Conservation (phyloP, 78 protist genomes). For the Creolimax fragrantissima region DNA sequence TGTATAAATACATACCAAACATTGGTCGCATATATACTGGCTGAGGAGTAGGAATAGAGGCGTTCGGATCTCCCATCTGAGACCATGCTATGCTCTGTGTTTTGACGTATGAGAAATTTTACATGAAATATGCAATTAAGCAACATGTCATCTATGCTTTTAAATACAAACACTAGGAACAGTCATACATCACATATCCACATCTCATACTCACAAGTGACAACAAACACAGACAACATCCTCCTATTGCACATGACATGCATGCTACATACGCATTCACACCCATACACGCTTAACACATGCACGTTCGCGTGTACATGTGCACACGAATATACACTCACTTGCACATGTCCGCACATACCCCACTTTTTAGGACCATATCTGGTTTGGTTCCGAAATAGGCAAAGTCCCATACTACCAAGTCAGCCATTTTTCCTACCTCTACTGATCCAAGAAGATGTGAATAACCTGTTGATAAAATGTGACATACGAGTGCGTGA, state of each 20-base stretch:
- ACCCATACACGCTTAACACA: too few relatives aligned
- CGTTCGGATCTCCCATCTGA: conserved; percentile 11
- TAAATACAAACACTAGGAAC: too few relatives aligned
- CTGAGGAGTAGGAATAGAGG: not conserved
- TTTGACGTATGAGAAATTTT: too few relatives aligned
- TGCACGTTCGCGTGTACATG: too few relatives aligned
- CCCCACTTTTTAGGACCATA: not conserved
- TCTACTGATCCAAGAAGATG: not conserved
- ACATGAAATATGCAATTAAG: too few relatives aligned
- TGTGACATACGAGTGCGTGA: too few relatives aligned
- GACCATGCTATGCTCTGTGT: not conserved
- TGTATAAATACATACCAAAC: not conserved
- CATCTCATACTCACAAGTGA: too few relatives aligned
- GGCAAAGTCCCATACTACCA: not conserved
- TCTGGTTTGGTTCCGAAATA: not conserved
- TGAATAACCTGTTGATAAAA: not conserved
- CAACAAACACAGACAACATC: too few relatives aligned
- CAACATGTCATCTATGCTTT: too few relatives aligned
- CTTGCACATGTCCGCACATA: not conserved
- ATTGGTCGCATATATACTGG: conserved; percentile 5
- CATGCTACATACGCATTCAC: too few relatives aligned
- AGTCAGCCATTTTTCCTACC: not conserved
- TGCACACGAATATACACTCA: not conserved
- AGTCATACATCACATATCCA: too few relatives aligned
- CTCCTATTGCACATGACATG: too few relatives aligned